These are phyloP conservation scores for Acacia acuminata DNA, from an alignment of 306 rosid species.

Conservation along the genomic window DNA sequence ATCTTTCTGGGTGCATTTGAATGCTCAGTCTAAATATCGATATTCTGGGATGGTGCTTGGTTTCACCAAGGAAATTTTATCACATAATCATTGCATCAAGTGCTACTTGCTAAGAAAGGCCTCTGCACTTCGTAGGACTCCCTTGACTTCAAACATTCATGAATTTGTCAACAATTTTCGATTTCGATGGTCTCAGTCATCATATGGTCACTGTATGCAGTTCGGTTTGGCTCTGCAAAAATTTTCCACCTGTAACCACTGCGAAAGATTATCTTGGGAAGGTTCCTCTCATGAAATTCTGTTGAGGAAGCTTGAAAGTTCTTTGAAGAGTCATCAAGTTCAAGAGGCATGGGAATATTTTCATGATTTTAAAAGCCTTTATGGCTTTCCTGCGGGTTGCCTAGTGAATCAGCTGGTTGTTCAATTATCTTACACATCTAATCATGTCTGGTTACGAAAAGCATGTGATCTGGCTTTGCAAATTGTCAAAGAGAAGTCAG, in stretches of 20 bases:
- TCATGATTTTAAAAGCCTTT: slow-evolving; percentile 59
- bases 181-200: slow-evolving; percentile 11
- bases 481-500: slow-evolving; percentile 49
- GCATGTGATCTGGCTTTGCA: slow-evolving; percentile 64
- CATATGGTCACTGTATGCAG: slow-evolving; percentile 12
- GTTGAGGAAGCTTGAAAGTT: slow-evolving; percentile 52
- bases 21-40: slow-evolving; percentile 22
- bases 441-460: slow-evolving; percentile 51
- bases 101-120: slow-evolving; percentile 25
- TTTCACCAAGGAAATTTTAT: slow-evolving; percentile 31
- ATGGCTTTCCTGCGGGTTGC: slow-evolving; percentile 68
- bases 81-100: slow-evolving; percentile 13
- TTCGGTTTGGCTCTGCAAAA: slow-evolving; percentile 27
- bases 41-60: slow-evolving; percentile 34
- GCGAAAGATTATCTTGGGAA: slow-evolving; percentile 69
- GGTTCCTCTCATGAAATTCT: slow-evolving; percentile 61
- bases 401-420: slow-evolving; percentile 58
- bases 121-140: slow-evolving; percentile 33
- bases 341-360: slow-evolving; percentile 75
- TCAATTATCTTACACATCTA: slow-evolving; percentile 60
- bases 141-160: background rate
- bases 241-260: slow-evolving; percentile 34
- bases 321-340: slow-evolving; percentile 55
- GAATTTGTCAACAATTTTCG: background rate
- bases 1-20: background rate